Base-by-base conservation (phyloP, 495 filamentous ascomycete species). In the Echria macrotheca region DNA sequence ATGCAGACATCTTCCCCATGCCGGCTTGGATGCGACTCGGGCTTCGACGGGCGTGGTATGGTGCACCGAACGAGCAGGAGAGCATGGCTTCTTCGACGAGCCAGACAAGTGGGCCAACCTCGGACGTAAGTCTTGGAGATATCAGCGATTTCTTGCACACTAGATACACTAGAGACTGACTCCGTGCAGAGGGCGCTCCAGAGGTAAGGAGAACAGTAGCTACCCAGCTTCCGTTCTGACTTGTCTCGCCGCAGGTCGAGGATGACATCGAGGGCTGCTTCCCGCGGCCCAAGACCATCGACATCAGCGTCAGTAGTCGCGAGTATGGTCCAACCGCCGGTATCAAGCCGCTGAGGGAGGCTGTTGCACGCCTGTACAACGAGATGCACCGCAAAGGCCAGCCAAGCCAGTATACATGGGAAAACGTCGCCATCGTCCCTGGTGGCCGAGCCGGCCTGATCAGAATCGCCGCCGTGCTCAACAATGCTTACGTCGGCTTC, bases 361-460 rank as follows among this genome's bases (percentile, higher is more conserved):
- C 91, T 11, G 89, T 97, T n/a, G 91, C 91, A 25, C 77, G 80
- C 43, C 77, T 97, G 49, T 97, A 97, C 74, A 96, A 97, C 60
- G 83, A 81, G 60, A 89, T 95, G 67, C 90, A 96, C 60, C 82
- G 91, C 35, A 72, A 91, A 68, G 87, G 86, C 50, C 90, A 93
- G 69, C 71, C 76, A n/a, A 91, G 85, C 64, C 75, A 95, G 67
- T 96, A 97, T 64, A 90, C 85, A n/a, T 95, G 89, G 85, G 91
- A 96, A 71, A 96, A 97, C 69, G 91, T 96, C n/a, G 90, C 87
- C 67, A 94, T 97, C 61, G 91, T 97, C 3, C 91, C 91, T 32
- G 91, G 91, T 66, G 91, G 91, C 21, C 77, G 91, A 53, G 91
- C 91, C 12, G 91, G 91, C 19, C 71, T 97, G 70, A 95, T 96